Evolutionary conservation across 164 flowering plant genomes (phyloP).

Genomic region (Vitis rupestris): DNA sequence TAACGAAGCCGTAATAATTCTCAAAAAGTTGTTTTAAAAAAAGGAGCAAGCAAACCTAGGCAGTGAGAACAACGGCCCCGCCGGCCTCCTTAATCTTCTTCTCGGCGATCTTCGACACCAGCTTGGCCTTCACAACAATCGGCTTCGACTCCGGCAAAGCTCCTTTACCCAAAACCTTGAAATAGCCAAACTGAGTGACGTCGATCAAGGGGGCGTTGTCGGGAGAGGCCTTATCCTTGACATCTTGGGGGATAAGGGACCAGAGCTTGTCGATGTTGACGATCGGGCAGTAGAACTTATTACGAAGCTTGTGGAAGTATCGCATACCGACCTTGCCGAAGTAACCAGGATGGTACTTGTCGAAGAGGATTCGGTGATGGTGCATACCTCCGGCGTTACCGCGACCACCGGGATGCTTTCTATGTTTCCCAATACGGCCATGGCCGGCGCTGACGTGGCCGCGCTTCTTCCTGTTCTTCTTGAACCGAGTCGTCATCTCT

Average conservation of each 20-base stretch:
- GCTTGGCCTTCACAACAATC: conserved; percentile 42
- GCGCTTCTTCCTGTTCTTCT: conserved; percentile 42
- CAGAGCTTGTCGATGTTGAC: conserved; percentile 46
- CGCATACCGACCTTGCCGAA: conserved; percentile 50
- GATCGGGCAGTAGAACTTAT: conserved; percentile 38
- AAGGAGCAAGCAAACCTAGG: conserved; percentile 14
- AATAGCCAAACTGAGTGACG: conserved; percentile 38
- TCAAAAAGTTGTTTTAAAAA: background rate
- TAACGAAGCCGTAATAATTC: background rate
- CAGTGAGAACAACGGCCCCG: conserved; percentile 38
- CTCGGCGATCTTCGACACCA: conserved; percentile 37
- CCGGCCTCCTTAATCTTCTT: conserved; percentile 44
- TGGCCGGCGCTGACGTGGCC: conserved; percentile 52
- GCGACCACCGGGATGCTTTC: conserved; percentile 43
- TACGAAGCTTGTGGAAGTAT: conserved; percentile 39
- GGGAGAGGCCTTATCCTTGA: conserved; percentile 32
- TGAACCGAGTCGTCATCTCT: conserved; percentile 35
- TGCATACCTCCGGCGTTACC: conserved; percentile 46
- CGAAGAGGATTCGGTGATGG: conserved; percentile 45
- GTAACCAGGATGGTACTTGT: conserved; percentile 42
- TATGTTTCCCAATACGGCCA: conserved; percentile 47
- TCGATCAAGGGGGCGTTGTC: conserved; percentile 34
- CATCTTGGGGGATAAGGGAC: conserved; percentile 37
- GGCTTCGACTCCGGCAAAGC: conserved; percentile 33
- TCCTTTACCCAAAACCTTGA: conserved; percentile 42